Evolutionary conservation across 2,329 filamentous ascomycete genomes (phyloP).

Genomic region (Pleoardoris graminearum): DNA sequence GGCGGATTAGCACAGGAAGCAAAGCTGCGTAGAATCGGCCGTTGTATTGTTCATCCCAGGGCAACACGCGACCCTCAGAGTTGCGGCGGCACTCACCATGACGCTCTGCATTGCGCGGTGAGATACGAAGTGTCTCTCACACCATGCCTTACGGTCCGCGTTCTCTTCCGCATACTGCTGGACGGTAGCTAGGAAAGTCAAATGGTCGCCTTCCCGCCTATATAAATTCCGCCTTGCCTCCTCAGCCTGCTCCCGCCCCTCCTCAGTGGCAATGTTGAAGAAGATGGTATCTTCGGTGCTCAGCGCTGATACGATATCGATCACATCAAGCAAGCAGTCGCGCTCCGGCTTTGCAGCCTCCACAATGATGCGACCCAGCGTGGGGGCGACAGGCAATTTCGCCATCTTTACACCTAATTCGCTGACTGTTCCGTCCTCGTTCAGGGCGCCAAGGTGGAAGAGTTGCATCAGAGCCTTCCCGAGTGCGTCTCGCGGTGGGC

Average conservation of each 20-base stretch:
- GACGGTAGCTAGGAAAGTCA: constrained; percentile 64
- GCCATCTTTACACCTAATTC: constrained; percentile 75
- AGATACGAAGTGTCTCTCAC: constrained; percentile 60
- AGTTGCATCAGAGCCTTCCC: constrained; percentile 82
- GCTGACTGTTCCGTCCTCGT: constrained; percentile 73
- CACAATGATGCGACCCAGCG: constrained; percentile 79
- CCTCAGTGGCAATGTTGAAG: constrained; percentile 61
- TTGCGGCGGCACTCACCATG: constrained; percentile 49
- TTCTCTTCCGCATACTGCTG: constrained; percentile 62
- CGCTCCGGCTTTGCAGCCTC: constrained; percentile 72
- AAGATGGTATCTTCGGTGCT: constrained; percentile 65
- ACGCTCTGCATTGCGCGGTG: constrained; percentile 68
- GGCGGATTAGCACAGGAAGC: constrained; percentile 23
- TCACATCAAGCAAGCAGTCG: constrained; percentile 76
- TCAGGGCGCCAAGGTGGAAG: constrained; percentile 74
- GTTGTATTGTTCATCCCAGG: not conserved
- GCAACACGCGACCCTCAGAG: not conserved
- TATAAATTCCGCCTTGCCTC: constrained; percentile 59
- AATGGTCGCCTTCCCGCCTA: constrained; percentile 65
- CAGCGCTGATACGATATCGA: constrained; percentile 77
- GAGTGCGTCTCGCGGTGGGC: constrained; percentile 74
- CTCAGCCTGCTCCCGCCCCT: constrained; percentile 62
- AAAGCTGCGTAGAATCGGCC: not conserved
- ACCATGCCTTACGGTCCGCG: constrained; percentile 63
- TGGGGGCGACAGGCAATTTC: constrained; percentile 78